These are phyloP conservation scores for Cryptosporidium ubiquitum DNA, from an alignment of 169 alveolate species.

Conservation along the genomic window DNA sequence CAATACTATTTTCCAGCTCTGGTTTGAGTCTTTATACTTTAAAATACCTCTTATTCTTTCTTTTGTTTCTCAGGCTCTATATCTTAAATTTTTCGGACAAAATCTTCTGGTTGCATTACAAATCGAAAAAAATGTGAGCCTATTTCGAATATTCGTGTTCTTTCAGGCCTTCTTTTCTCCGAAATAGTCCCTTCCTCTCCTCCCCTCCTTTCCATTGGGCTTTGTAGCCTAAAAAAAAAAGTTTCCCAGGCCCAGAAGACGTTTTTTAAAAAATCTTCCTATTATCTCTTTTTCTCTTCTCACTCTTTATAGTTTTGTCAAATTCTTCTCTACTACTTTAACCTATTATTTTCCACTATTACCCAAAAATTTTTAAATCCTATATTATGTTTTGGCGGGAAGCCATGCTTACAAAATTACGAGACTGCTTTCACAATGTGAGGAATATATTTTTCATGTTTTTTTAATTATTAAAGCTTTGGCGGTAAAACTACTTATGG, in stretches of 20 bases:
- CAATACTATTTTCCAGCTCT: neutral
- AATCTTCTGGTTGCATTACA: neutral
- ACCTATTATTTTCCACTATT: neutral
- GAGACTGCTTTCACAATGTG: slow-evolving; percentile 16
- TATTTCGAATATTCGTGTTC: neutral
- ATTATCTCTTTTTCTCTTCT: neutral
- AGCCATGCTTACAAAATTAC: slow-evolving; percentile 3
- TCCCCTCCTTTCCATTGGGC: neutral
- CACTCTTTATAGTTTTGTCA: neutral
- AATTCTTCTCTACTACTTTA: neutral
- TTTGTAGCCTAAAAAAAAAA: no score
- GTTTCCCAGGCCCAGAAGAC: neutral
- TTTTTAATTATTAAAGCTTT: neutral
- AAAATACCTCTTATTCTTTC: neutral
- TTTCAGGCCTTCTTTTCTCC: neutral
- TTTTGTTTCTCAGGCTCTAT: neutral
- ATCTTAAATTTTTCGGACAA: no score
- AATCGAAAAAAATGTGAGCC: neutral
- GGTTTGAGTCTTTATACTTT: neutral
- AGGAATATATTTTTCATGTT: slow-evolving; percentile 1
- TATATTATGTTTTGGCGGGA: neutral
- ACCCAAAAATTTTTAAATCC: neutral
- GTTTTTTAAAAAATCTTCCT: neutral
- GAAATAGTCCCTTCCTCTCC: neutral
- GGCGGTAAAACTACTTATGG: neutral